A percentile compares a stretch with the other conserved stretches of the same genome.
phyloP scores from a whole-genome alignment of 2,329 filamentous ascomycete species.

The Fusarium anguioides region DNA sequence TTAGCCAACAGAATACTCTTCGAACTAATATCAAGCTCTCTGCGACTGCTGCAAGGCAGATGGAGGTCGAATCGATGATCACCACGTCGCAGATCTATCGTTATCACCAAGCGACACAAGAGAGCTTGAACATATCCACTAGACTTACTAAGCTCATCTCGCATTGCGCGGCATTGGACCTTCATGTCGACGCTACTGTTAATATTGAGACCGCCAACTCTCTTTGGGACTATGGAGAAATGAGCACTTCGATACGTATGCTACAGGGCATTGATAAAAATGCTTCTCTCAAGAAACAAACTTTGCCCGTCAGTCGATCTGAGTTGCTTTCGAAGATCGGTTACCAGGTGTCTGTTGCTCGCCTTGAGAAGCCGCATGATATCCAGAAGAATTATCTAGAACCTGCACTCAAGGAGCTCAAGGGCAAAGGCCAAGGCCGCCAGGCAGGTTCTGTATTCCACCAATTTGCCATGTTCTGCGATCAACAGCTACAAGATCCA shows the following conservation, averaged over 20 bases:
- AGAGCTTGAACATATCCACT: slow-evolving; percentile 87
- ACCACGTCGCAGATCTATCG: slow-evolving; percentile 80
- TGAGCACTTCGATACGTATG: slow-evolving; percentile 88
- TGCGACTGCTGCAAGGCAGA: slow-evolving; percentile 71
- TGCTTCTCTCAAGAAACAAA: slow-evolving; percentile 72
- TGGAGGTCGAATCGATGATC: slow-evolving; percentile 82
- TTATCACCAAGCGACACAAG: slow-evolving; percentile 83
- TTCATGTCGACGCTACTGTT: slow-evolving; percentile 81
- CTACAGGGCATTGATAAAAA: slow-evolving; percentile 76
- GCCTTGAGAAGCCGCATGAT: slow-evolving; percentile 88
- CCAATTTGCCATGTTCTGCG: slow-evolving; percentile 94
- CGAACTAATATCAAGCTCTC: slow-evolving; percentile 70
- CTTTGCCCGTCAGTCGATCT: slow-evolving; percentile 76
- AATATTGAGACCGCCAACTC: slow-evolving; percentile 88
- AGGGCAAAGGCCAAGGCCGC: slow-evolving; percentile 71
- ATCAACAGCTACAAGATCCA: slow-evolving; percentile 89
- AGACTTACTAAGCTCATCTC: slow-evolving; percentile 81
- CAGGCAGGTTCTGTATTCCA: slow-evolving; percentile 92
- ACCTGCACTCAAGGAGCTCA: slow-evolving; percentile 84
- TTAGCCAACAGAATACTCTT: slow-evolving; percentile 76
- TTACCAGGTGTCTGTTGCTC: slow-evolving; percentile 87
- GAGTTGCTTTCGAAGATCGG: slow-evolving; percentile 89
- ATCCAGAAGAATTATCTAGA: slow-evolving; percentile 89
- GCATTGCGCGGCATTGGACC: slow-evolving; percentile 74
- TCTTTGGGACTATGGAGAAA: slow-evolving; percentile 94